Evolutionary conservation across 805 yeast genomes (phyloP).

Genomic region (Kazachstania bromeliacearum): DNA sequence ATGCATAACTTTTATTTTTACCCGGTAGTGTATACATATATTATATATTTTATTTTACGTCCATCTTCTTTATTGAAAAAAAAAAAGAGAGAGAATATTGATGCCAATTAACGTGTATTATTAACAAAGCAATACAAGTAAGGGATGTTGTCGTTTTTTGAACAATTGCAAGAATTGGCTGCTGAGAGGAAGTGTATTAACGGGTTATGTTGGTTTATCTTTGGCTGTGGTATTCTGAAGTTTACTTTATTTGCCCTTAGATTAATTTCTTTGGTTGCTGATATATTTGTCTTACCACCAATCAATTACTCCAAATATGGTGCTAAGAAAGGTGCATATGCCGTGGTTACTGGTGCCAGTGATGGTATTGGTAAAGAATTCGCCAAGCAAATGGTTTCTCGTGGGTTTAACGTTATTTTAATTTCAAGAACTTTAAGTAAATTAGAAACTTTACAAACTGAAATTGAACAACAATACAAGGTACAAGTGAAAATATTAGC

Average conservation of each 20-base stretch:
- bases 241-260: slow-evolving; percentile 43
- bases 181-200: slow-evolving; percentile 18
- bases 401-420: slow-evolving; percentile 74
- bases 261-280: slow-evolving; percentile 44
- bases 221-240: slow-evolving; percentile 57
- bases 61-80: too few relatives aligned
- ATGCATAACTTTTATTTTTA: too few relatives aligned
- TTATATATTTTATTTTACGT: too few relatives aligned
- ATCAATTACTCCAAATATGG: slow-evolving; percentile 59
- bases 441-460: slow-evolving; percentile 54
- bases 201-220: slow-evolving; percentile 31
- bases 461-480: slow-evolving; percentile 48
- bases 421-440: slow-evolving; percentile 79
- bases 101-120: too few relatives aligned
- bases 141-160: slow-evolving; percentile 17
- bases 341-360: slow-evolving; percentile 94
- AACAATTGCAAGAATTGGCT: slow-evolving; percentile 18
- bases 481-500: slow-evolving; percentile 62
- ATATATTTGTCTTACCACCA: slow-evolving; percentile 55
- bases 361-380: slow-evolving; percentile 96
- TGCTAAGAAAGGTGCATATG: slow-evolving; percentile 67
- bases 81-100: too few relatives aligned
- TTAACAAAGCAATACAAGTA: too few relatives aligned
- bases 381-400: slow-evolving; percentile 73
- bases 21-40: too few relatives aligned